Evolutionary conservation across 192 early-diverging fungal species (phyloP).

Genomic region (Backusella psychrophila): DNA sequence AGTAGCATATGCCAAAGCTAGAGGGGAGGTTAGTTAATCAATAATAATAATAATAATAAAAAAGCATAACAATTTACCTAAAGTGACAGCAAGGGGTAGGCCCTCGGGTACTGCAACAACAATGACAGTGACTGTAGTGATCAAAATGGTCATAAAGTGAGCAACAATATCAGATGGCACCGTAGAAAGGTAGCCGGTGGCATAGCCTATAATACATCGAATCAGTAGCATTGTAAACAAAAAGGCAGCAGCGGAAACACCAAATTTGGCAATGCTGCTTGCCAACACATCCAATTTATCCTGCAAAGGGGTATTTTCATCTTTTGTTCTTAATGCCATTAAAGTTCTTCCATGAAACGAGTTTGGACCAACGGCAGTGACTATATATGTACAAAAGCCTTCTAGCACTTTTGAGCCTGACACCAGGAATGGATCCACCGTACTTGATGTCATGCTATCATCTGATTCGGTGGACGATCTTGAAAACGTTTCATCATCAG

Average conservation of each 20-base stretch:
- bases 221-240: conserved; percentile 87
- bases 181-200: conserved; percentile 14
- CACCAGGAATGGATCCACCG: conserved; percentile 77
- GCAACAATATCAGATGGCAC: conserved; percentile 47
- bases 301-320: conserved; percentile 91
- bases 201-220: conserved; percentile 69
- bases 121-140: conserved; percentile 89
- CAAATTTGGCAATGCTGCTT: conserved; percentile 90
- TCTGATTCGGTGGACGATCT: background rate
- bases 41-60: too few relatives aligned
- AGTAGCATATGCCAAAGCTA: conserved; percentile 90
- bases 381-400: conserved; percentile 84
- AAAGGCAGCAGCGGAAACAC: conserved; percentile 70
- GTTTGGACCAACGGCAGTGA: conserved; percentile 83
- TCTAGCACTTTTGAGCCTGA: conserved; percentile 92
- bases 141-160: conserved; percentile 74
- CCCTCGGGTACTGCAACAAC: conserved; percentile 99
- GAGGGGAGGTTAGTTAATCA: too few relatives aligned
- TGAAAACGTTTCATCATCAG: background rate
- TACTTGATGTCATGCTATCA: background rate
- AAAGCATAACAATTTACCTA: conserved; percentile 16
- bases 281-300: conserved; percentile 85
- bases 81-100: conserved; percentile 94
- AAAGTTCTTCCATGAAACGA: conserved; percentile 88
- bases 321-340: conserved; percentile 81